phyloP scores from a whole-genome alignment of 2,329 filamentous ascomycete genomes.

The Coniella lustricola region DNA sequence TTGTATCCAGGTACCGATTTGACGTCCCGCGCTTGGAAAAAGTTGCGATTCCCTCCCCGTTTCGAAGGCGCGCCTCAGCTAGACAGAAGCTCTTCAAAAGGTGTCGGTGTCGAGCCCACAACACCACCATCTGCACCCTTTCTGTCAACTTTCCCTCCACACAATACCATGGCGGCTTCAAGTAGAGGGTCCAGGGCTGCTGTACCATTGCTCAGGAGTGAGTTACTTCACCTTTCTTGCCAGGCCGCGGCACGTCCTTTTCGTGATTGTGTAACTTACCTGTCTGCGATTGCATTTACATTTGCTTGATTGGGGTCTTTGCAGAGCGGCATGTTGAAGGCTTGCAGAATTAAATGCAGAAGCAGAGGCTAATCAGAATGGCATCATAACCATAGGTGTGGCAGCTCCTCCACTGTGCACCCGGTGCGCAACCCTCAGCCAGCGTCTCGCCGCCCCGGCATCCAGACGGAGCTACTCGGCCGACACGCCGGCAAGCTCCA shows the following conservation, averaged over 20 bases:
- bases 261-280: neutral
- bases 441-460: slow-evolving; percentile 20
- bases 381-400: neutral
- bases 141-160: no score
- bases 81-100: no score
- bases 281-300: no score
- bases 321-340: no score
- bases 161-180: slow-evolving; percentile 43
- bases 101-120: slow-evolving; percentile 1
- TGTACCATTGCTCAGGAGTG: slow-evolving; percentile 44
- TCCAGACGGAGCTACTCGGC: slow-evolving; percentile 28
- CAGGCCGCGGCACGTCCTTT: no score
- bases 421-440: slow-evolving; percentile 29
- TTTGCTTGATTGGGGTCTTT: no score
- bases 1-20: slow-evolving; percentile 12
- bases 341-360: no score
- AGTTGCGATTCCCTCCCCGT: slow-evolving; percentile 10
- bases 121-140: no score
- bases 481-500: slow-evolving; percentile 19
- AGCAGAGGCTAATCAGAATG: slow-evolving; percentile 23
- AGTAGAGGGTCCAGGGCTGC: slow-evolving; percentile 49
- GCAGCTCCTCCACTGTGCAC: slow-evolving; percentile 25
- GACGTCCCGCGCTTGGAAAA: slow-evolving; percentile 12
- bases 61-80: slow-evolving; percentile 9
- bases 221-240: slow-evolving; percentile 8